phyloP scores from a whole-genome alignment of 371 early-diverging fungal species.

The Sporodiniella umbellata region DNA sequence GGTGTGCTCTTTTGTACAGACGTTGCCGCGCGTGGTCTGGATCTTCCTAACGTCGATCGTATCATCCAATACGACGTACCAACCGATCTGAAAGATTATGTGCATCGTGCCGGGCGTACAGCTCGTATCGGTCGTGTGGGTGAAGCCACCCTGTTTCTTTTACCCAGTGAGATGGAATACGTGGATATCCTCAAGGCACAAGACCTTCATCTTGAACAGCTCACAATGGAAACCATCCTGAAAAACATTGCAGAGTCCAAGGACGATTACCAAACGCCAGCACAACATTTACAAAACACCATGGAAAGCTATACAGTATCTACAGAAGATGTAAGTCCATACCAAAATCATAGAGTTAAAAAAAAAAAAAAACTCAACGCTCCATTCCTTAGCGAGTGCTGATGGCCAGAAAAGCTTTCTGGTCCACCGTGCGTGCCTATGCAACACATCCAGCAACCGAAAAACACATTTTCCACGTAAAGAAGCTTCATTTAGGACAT shows the following conservation, averaged over 20 bases:
- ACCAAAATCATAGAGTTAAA: background rate
- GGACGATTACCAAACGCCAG: slow-evolving; percentile 52
- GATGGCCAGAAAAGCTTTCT: slow-evolving; percentile 76
- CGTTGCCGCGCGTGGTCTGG: slow-evolving; percentile 98
- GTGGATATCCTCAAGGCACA: slow-evolving; percentile 70
- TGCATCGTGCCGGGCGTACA: slow-evolving; percentile 99
- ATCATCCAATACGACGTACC: slow-evolving; percentile 99
- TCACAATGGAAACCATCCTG: slow-evolving; percentile 50
- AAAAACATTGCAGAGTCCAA: slow-evolving; percentile 37
- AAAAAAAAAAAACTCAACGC: too few relatives aligned
- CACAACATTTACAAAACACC: slow-evolving; percentile 62
- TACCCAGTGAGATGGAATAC: slow-evolving; percentile 89
- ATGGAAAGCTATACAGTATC: slow-evolving; percentile 60
- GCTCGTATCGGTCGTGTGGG: slow-evolving; percentile 92
- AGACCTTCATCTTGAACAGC: slow-evolving; percentile 53
- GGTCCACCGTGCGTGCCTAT: slow-evolving; percentile 90
- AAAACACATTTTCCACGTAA: slow-evolving; percentile 89
- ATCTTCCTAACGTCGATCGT: slow-evolving; percentile 88
- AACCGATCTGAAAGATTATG: slow-evolving; percentile 86
- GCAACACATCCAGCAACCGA: slow-evolving; percentile 85
- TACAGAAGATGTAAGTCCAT: slow-evolving; percentile 46
- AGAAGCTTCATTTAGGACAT: slow-evolving; percentile 93
- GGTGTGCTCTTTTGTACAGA: slow-evolving; percentile 94
- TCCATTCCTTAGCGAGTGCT: slow-evolving; percentile 62
- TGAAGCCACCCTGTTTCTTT: slow-evolving; percentile 75